Evolutionary conservation across 176 grass and related monocot species (phyloP), one percentile per base, ranked within the genome.

Genomic region (Canna indica): DNA sequence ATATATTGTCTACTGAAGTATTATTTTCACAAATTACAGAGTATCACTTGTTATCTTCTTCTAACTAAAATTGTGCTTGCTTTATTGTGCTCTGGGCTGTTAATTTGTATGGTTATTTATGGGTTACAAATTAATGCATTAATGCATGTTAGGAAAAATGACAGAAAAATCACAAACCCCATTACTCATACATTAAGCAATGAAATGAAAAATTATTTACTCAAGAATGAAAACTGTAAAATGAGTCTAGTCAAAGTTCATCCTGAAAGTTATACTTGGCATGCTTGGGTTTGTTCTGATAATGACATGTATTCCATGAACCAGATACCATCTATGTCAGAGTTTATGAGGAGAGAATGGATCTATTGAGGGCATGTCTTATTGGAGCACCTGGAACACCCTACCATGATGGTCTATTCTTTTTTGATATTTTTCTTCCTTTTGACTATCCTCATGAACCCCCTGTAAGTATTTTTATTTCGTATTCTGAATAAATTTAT

Each of bases 391-490:
- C 68, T 75, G 94, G 90, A 73, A 99, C 94, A 10, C 94, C 94
- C 33, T 99, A 99, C 36, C 94, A 99, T 80, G 89, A 99, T 63
- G 82, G 83, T 72, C 57, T 99, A 36, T 99, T 99, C 68, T 99
- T 99, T 82, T 99, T 99, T 26, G 94, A 99, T 82, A 90, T 99
- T 74, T 93, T 87, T 54, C 90, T 99, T 83, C 94, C 94, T 54
- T 59, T 74, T 42, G 78, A 90, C 61, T 99, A 99, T 82, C 94
- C 94, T 71, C 68, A 87, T 59, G 89, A 88, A 72, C 94, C 94
- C 57, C 94, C 94, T 71, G 94, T 99, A 84, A 84, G 86, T 83
- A 69, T 71, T 81, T 28, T 53, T 7, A 78, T 77, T 77, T 24
- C 47, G 16, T 78, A 7, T 47, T 4, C 27, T 69, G 59, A 54